These are phyloP conservation scores for Rutstroemia sp. DNA, from an alignment of 2,329 filamentous ascomycete genomes.

Conservation along the genomic window DNA sequence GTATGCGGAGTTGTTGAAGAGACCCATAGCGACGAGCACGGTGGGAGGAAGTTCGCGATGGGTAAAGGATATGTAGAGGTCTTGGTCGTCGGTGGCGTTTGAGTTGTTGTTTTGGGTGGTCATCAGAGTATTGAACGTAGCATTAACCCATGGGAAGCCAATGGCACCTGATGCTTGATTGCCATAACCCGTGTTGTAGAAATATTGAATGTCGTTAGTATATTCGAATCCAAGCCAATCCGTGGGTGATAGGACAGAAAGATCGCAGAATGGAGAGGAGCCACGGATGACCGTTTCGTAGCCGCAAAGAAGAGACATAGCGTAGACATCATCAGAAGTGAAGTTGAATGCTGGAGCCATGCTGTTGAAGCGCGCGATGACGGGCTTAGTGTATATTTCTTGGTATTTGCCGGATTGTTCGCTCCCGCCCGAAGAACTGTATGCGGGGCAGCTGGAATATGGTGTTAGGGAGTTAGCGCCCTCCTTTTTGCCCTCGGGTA, in stretches of 20 bases:
- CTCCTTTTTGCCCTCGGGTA: conserved; percentile 39
- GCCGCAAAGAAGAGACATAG: conserved; percentile 43
- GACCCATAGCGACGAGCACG: conserved; percentile 44
- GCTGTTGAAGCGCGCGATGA: conserved; percentile 39
- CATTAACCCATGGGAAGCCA: conserved; percentile 46
- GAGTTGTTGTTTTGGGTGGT: conserved; percentile 25
- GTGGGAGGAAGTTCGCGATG: conserved; percentile 47
- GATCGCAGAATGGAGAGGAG: conserved; percentile 39
- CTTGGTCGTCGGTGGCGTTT: conserved; percentile 32
- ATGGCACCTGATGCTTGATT: conserved; percentile 38
- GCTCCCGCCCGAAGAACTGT: conserved; percentile 41
- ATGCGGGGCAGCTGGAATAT: conserved; percentile 45
- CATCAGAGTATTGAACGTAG: conserved; percentile 36
- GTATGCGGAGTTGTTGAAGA: conserved; percentile 46
- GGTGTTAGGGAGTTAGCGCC: conserved; percentile 47
- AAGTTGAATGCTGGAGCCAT: conserved; percentile 44
- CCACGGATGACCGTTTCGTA: conserved; percentile 44
- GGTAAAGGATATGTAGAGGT: conserved; percentile 48
- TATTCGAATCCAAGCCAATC: conserved; percentile 45
- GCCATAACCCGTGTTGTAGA: conserved; percentile 46
- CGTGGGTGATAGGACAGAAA: conserved; percentile 37
- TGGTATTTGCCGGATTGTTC: conserved; percentile 35
- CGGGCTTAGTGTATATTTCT: conserved; percentile 41
- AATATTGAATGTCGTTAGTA: conserved; percentile 41
- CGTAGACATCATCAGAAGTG: conserved; percentile 42